phyloP scores from a whole-genome alignment of 768 basidiomycete genomes.

The Tricholoma terreum region DNA sequence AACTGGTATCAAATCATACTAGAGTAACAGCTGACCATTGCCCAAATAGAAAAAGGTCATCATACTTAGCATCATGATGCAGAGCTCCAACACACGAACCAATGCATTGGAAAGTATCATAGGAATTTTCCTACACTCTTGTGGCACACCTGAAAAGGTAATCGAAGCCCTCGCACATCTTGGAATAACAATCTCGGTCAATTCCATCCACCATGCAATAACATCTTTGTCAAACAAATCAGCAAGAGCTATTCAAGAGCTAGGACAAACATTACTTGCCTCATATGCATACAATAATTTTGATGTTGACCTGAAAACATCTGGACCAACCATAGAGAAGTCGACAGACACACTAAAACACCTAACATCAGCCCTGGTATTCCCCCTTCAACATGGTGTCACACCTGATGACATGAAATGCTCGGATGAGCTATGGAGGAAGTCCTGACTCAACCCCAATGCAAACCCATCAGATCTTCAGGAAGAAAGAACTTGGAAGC shows the following conservation, averaged over 20 bases:
- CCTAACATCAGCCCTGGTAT: conserved; percentile 21
- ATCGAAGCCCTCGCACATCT: not conserved
- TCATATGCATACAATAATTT: conserved; percentile 24
- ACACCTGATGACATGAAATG: conserved; percentile 14
- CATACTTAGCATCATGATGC: not conserved
- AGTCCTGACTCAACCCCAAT: conserved; percentile 13
- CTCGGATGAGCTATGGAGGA: conserved; percentile 1
- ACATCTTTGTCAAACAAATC: not conserved
- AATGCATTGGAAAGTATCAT: conserved; percentile 1
- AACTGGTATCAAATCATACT: not conserved
- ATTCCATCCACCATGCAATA: not conserved
- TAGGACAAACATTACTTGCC: conserved; percentile 11
- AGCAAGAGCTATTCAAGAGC: not conserved
- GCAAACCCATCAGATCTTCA: conserved; percentile 14
- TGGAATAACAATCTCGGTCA: not conserved
- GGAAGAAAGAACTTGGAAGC: not conserved
- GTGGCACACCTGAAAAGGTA: not conserved
- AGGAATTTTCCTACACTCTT: conserved; percentile 1
- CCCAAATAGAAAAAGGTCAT: not conserved
- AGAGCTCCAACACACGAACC: not conserved
- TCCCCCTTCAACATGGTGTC: conserved; percentile 20
- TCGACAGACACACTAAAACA: conserved; percentile 11
- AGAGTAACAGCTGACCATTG: not conserved
- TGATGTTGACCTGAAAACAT: conserved; percentile 20
- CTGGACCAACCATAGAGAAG: conserved; percentile 2